Evolutionary conservation across 805 yeast species (phyloP), one percentile per base, ranked within the genome.

Genomic region (Tetrapisispora arboricola): DNA sequence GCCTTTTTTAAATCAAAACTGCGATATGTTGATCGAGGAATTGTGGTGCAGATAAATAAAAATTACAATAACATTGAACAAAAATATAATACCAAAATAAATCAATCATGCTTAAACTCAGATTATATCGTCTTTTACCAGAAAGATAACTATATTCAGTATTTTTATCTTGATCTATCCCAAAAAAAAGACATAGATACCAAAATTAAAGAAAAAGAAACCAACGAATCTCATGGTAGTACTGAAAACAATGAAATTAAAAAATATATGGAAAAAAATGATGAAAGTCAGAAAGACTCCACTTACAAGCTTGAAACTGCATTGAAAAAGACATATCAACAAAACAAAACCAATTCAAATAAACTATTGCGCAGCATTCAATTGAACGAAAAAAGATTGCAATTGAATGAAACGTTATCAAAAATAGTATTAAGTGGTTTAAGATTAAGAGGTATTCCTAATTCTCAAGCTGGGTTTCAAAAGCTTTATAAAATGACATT

Each of bases 361-460:
- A 47, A 48, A 29, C 41, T 54, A 8, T 39, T 44, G 19, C 44
- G 46, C 20, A 50, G 44, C 33, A 43, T 55, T 11, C 51, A 49
- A 30, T 36, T 48, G n/a, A 53, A 50, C 28, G 61, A 58, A 20
- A 44, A 43, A 21, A 51, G 43, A 40, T 35, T 51, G 17, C 56
- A 52, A 20, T 57, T 60, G 40, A 50, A 55, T 38, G 56, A 60
- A 15, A 55, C 55, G 7, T 37, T 66, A 20, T 64, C 68, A 5
- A 54, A 54, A 33, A 49, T 64, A 42, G 57, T 67, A 13, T 47
- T 58, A 12, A 55, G 64, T 36, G 71, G 68, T 31, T 50, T 67
- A 32, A 53, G 67, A 29, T 42, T 65, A 22, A 44, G 68, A 35
- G 61, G 60, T 12, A 46, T 66, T n/a, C 45, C 61, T 32, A 51